Evolutionary conservation across 108 stramenopile species (phyloP).

Genomic region (Conticribra guillardii): DNA sequence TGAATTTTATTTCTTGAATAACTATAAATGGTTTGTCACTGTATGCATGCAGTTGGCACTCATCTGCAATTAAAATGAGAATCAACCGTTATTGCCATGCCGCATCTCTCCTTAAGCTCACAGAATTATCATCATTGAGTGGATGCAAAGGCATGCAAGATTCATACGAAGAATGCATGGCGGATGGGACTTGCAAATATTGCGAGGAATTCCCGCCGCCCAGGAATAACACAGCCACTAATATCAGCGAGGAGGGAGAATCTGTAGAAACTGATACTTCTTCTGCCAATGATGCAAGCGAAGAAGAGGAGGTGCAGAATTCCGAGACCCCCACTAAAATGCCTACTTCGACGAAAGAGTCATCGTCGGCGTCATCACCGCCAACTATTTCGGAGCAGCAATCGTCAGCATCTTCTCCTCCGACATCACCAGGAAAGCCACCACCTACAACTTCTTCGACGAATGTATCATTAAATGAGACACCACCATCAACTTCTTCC

Average conservation of each 20-base stretch:
- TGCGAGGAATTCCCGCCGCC: conserved; percentile 27
- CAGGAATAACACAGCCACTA: background rate
- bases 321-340: background rate
- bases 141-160: conserved; percentile 46
- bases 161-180: conserved; percentile 39
- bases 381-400: background rate
- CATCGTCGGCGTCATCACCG: background rate
- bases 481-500: background rate
- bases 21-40: too few relatives aligned
- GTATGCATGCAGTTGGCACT: conserved; percentile 33
- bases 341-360: background rate
- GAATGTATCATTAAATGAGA: background rate
- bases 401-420: background rate
- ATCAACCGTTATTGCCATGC: conserved; percentile 52
- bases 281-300: background rate
- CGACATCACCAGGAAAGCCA: background rate
- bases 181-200: conserved; percentile 38
- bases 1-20: too few relatives aligned
- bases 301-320: background rate
- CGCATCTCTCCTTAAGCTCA: conserved; percentile 26
- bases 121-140: conserved; percentile 30
- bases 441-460: background rate
- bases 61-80: conserved; percentile 43
- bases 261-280: background rate
- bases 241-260: background rate